Evolutionary conservation across 345 rosid genomes (phyloP).

Genomic region (Eucalyptus coolabah): DNA sequence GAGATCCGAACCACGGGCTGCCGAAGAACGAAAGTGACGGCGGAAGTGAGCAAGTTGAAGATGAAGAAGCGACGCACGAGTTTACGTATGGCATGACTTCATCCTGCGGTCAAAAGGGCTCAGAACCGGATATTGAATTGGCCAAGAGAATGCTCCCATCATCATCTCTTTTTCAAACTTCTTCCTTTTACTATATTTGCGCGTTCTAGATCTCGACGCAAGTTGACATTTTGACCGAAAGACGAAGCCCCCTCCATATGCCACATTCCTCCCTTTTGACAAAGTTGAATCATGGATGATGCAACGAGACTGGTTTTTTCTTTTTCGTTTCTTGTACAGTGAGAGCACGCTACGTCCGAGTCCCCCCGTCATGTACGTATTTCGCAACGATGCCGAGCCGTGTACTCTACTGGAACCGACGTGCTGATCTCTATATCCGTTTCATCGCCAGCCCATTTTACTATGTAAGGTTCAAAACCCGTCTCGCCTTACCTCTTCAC

Average conservation of each 20-base stretch:
- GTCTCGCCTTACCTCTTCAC: too few relatives aligned
- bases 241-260: neutral
- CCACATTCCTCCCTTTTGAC: neutral
- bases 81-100: neutral
- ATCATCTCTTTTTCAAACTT: neutral
- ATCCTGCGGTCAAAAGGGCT: neutral
- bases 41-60: neutral
- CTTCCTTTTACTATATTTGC: neutral
- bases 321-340: neutral
- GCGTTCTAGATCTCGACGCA: neutral
- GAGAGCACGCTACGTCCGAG: neutral
- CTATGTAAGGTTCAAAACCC: too few relatives aligned
- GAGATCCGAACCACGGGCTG: neutral
- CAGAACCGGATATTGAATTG: neutral
- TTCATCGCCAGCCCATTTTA: neutral
- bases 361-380: neutral
- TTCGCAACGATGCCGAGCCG: neutral
- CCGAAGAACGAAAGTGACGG: neutral
- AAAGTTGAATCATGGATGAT: neutral
- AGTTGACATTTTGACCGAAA: neutral
- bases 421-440: neutral
- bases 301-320: neutral
- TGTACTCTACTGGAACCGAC: neutral
- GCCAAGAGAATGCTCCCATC: neutral
- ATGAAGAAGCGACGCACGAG: neutral